Evolutionary conservation across 2,329 filamentous ascomycete species (phyloP).

Genomic region (Pestalotiopsis sp.): DNA sequence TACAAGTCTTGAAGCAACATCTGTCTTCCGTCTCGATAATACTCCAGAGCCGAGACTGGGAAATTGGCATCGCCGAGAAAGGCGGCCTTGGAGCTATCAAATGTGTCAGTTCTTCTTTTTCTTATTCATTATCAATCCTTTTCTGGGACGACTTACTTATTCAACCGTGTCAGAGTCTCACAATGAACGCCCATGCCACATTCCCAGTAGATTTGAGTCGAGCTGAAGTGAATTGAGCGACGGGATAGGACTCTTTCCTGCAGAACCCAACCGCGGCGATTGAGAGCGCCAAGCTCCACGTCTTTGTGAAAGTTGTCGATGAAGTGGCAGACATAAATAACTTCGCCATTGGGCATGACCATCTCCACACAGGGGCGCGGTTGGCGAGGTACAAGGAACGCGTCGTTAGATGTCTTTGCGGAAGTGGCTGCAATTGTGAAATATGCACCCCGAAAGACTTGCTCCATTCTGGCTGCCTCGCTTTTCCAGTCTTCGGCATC

Average conservation of each 20-base stretch:
- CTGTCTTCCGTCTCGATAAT: conserved; percentile 1
- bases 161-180: conserved; percentile 5
- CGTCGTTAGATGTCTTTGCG: neutral
- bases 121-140: no score
- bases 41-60: neutral
- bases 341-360: no score
- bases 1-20: conserved; percentile 8
- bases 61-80: conserved; percentile 16
- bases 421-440: conserved; percentile 1
- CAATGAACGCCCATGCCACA: conserved; percentile 5
- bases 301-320: neutral
- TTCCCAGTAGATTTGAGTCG: neutral
- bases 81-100: conserved; percentile 5
- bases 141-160: conserved; percentile 4
- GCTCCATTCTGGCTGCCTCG: conserved; percentile 4
- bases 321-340: neutral
- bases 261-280: neutral
- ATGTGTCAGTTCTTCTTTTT: no score
- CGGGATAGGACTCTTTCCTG: neutral
- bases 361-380: neutral
- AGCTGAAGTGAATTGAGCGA: neutral
- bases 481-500: neutral
- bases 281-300: neutral
- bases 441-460: neutral
- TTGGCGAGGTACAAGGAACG: neutral